Evolutionary conservation across 2,329 filamentous ascomycete genomes (phyloP), one percentile per base, ranked within the genome.

Genomic region (Gyromitra esculenta): DNA sequence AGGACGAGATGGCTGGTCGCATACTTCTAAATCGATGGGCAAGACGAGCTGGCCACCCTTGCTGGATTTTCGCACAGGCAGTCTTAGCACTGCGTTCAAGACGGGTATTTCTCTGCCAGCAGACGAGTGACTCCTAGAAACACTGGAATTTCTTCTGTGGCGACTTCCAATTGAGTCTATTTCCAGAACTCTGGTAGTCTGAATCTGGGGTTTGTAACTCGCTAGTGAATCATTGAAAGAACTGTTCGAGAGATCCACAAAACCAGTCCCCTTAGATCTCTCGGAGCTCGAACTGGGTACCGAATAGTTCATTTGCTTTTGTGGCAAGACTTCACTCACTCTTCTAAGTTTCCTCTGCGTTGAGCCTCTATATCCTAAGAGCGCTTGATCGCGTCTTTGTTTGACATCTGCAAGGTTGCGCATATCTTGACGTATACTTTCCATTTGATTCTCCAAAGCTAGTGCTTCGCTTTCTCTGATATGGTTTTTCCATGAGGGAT

Each of bases 341-440:
- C 72, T 64, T 35, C 65, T 75, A 35, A 70, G 59, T 39, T 69
- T 57, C 54, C 66, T 62, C 37, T 18, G n/a, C n/a, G 31, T 52
- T 7, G 48, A 31, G 50, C 25, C 50, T 39, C 48, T 25, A 15
- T 15, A 37, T 8, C 43, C 48, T 59, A n/a, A n/a, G 18, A 48
- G 39, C 21, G 64, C 69, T 50, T 66, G 70, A 48, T 65, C 45
- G n/a, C 70, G 70, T 11, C 70, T 66, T 50, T 59, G 50, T 43
- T 41, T 73, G 18, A 62, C 62, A 2, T 35, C 62, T 9, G 50
- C 67, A 45, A 75, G 65, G n/a, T 75, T 66, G 57, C 66, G 65
- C 66, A 75, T 75, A 59, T 75, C 72, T 41, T 75, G 65, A 13
- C 31, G 65, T 48, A 75, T 52, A 59, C 31, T 39, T 48, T 75